phyloP scores from a whole-genome alignment of 2,329 filamentous ascomycete species.

The Pseudocercospora crystallina region DNA sequence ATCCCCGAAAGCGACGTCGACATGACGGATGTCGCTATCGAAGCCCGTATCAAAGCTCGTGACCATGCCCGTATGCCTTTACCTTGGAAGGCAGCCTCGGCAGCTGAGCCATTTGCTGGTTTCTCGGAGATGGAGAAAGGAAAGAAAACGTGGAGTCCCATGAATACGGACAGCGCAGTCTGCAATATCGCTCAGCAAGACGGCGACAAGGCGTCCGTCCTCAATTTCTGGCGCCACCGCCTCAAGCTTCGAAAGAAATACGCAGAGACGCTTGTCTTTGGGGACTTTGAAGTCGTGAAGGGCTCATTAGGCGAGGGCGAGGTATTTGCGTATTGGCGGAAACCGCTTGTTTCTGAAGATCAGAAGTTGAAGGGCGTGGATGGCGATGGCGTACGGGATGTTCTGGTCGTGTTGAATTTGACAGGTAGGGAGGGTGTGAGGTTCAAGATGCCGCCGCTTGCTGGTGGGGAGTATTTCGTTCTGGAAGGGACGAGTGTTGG shows the following conservation, averaged over 20 bases:
- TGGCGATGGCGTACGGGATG: slow-evolving; percentile 1
- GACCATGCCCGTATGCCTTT: slow-evolving; percentile 62
- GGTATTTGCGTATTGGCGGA: slow-evolving; percentile 23
- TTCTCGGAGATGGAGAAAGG: slow-evolving; percentile 46
- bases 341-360: not conserved
- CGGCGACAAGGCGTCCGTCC: slow-evolving; percentile 2
- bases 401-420: slow-evolving; percentile 24
- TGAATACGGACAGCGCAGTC: slow-evolving; percentile 20
- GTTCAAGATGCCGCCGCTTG: slow-evolving; percentile 13
- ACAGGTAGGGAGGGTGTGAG: slow-evolving; percentile 10
- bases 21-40: slow-evolving; percentile 44
- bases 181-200: slow-evolving; percentile 22
- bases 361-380: not conserved
- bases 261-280: slow-evolving; percentile 18
- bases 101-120: slow-evolving; percentile 53
- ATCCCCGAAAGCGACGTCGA: slow-evolving; percentile 20
- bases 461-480: not conserved
- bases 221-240: slow-evolving; percentile 23
- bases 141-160: slow-evolving; percentile 22
- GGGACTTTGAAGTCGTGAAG: slow-evolving; percentile 19
- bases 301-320: slow-evolving; percentile 8
- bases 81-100: slow-evolving; percentile 10
- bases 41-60: slow-evolving; percentile 59
- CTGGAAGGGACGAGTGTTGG: not conserved
- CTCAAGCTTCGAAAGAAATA: slow-evolving; percentile 14